A percentile compares a stretch with the other conserved stretches of the same genome.
phyloP scores from a whole-genome alignment of 2,329 filamentous ascomycete species.

The Sclerotinia minor region DNA sequence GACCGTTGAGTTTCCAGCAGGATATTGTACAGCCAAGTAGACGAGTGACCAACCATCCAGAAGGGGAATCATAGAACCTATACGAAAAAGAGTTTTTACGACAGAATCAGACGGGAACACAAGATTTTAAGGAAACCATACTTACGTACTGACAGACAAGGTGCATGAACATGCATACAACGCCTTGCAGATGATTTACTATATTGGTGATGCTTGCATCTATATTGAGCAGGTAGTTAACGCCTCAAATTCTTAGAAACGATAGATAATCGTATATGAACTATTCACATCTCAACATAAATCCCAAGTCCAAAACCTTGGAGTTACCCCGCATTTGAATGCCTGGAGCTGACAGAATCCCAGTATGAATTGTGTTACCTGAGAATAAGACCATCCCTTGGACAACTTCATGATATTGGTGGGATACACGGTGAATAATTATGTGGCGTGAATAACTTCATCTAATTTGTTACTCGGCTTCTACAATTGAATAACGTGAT shows the following conservation, averaged over 20 bases:
- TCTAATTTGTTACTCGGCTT: neutral
- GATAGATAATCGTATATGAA: constrained; percentile 1
- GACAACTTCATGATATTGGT: neutral
- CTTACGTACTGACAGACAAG: no score
- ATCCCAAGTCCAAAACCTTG: neutral
- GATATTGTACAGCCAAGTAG: neutral
- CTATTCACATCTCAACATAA: neutral
- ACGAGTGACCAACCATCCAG: constrained; percentile 2
- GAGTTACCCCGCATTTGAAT: constrained; percentile 24
- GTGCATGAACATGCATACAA: neutral
- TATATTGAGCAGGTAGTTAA: neutral
- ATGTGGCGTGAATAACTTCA: constrained; percentile 8
- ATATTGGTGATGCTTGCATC: constrained; percentile 12
- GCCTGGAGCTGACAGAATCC: constrained; percentile 8
- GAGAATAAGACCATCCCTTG: constrained; percentile 9
- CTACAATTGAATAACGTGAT: constrained; percentile 9
- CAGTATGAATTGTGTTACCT: neutral
- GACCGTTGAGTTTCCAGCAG: neutral
- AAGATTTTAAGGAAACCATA: neutral
- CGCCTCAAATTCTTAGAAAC: neutral
- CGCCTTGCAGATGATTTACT: constrained; percentile 9
- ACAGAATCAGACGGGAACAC: constrained; percentile 13
- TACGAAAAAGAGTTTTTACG: neutral
- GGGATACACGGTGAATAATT: neutral
- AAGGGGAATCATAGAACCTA: neutral